Percentiles rank a stretch among this genome's conserved stretches.
Evolutionary conservation across 345 rosid species (phyloP).

Genomic region (Bruguiera gymnorhiza): DNA sequence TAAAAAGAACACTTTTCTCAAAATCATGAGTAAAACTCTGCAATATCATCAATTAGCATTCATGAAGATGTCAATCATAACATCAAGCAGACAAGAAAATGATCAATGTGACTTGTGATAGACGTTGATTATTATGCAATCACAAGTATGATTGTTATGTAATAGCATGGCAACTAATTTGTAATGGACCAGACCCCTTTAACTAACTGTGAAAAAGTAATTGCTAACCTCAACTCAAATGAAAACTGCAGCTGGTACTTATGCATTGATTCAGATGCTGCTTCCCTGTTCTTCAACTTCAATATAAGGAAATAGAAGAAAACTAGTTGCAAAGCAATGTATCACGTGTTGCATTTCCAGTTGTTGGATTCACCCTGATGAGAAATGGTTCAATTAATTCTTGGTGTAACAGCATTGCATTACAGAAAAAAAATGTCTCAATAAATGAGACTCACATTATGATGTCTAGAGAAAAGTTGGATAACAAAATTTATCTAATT

Average conservation of each 20-base stretch:
- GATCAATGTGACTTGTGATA: background rate
- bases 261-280: background rate
- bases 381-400: background rate
- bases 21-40: too few relatives aligned
- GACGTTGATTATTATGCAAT: background rate
- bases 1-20: too few relatives aligned
- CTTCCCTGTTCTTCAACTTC: slow-evolving; percentile 6
- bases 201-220: background rate
- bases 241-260: slow-evolving; percentile 18
- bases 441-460: too few relatives aligned
- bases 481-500: too few relatives aligned
- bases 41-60: too few relatives aligned
- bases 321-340: slow-evolving; percentile 73
- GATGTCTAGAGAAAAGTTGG: too few relatives aligned
- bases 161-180: too few relatives aligned
- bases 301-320: background rate
- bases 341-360: slow-evolving; percentile 80
- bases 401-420: too few relatives aligned
- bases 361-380: slow-evolving; percentile 62
- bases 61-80: background rate
- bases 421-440: too few relatives aligned
- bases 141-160: too few relatives aligned
- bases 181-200: background rate
- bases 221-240: slow-evolving; percentile 18
- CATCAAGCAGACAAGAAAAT: background rate